These are phyloP conservation scores for Platismatia glauca DNA, from an alignment of 495 filamentous ascomycete genomes.

Conservation along the genomic window DNA sequence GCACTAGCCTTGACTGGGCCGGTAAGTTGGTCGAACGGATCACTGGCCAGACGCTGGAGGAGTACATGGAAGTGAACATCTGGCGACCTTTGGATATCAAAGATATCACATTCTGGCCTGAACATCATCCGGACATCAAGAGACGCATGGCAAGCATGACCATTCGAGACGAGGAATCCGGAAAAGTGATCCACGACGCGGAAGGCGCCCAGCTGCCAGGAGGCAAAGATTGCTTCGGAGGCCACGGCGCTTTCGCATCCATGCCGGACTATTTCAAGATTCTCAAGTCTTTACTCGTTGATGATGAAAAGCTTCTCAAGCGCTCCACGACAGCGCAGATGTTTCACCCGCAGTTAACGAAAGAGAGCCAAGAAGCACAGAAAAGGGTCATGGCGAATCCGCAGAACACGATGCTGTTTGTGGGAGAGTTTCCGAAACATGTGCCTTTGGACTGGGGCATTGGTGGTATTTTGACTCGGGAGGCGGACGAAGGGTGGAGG, in stretches of 20 bases:
- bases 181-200: conserved; percentile 3
- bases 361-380: conserved; percentile 12
- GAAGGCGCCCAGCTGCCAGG: conserved; percentile 19
- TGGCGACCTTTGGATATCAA: conserved; percentile 38
- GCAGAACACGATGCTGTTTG: neutral
- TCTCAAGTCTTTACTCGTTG: conserved; percentile 38
- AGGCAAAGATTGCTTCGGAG: conserved; percentile 38
- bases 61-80: conserved; percentile 40
- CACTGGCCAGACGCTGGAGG: conserved; percentile 29
- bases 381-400: neutral
- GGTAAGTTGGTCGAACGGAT: conserved; percentile 37
- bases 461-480: neutral
- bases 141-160: conserved; percentile 31
- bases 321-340: conserved; percentile 39
- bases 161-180: conserved; percentile 14
- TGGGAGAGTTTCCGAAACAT: neutral
- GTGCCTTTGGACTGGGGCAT: conserved; percentile 1
- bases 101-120: conserved; percentile 35
- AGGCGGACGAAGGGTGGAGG: conserved; percentile 2
- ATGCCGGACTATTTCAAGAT: conserved; percentile 43
- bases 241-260: conserved; percentile 42
- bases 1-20: conserved; percentile 44
- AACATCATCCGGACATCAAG: conserved; percentile 30
- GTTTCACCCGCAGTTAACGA: conserved; percentile 15
- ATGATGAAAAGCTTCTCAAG: conserved; percentile 39